phyloP scores from a whole-genome alignment of 352 stramenopile genomes.

The Phytopythium aichiense region DNA sequence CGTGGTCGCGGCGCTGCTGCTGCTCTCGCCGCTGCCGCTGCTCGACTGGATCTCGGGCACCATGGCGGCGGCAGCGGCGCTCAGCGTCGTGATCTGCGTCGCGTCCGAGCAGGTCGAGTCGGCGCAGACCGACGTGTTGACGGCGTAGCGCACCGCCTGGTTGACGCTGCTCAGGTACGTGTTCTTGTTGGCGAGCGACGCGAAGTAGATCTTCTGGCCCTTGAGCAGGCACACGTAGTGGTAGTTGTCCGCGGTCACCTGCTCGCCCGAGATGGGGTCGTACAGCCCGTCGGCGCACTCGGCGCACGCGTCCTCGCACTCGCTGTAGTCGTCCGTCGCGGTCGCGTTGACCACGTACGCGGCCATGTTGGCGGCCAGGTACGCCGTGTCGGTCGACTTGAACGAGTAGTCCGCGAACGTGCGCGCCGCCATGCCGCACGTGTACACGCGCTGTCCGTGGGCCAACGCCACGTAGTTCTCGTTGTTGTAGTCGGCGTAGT shows the following conservation, averaged over 20 bases:
- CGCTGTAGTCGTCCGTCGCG: conserved; percentile 25
- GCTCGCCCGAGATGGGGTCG: conserved; percentile 59
- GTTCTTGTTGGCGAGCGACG: conserved; percentile 58
- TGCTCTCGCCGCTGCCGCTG: conserved; percentile 12
- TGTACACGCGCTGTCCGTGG: conserved; percentile 68
- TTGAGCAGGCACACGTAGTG: conserved; percentile 69
- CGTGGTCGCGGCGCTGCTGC: conserved; percentile 1
- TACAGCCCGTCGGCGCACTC: conserved; percentile 44
- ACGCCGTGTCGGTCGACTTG: conserved; percentile 63
- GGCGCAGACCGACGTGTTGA: conserved; percentile 54
- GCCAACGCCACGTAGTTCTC: conserved; percentile 54
- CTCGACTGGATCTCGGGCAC: conserved; percentile 21
- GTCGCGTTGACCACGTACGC: conserved; percentile 28
- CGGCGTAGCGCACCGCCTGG: conserved; percentile 38
- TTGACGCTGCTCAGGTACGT: conserved; percentile 62
- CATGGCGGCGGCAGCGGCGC: conserved; percentile 35
- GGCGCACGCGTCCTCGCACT: conserved; percentile 34
- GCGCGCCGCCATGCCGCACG: conserved; percentile 68
- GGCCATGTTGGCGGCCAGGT: conserved; percentile 76
- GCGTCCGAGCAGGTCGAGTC: conserved; percentile 51
- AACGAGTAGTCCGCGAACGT: conserved; percentile 41
- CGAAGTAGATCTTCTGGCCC: conserved; percentile 86
- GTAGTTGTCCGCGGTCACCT: conserved; percentile 53
- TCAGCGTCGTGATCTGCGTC: conserved; percentile 51
- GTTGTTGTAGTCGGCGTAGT: conserved; percentile 29